Evolutionary conservation across 116 monocot genomes (phyloP), one percentile per base, ranked within the genome.

Genomic region (Papilionanthe hybrid): DNA sequence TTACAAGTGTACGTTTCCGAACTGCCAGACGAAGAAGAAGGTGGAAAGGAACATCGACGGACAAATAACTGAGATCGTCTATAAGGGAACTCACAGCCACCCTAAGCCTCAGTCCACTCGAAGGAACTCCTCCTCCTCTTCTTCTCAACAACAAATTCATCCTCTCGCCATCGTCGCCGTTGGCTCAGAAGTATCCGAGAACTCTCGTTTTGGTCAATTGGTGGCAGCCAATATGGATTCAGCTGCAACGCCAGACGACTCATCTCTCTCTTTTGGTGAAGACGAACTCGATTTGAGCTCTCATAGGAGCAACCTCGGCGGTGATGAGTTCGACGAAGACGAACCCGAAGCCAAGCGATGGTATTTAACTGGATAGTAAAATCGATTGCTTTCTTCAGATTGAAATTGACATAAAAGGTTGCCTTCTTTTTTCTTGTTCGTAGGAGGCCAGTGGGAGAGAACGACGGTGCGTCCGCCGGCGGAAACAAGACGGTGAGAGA

Each of bases 1-100:
- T 80, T 96, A 96, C 91, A 96, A 96, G 96, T 96, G 93, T 85
- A 93, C 93, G 2, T 85, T 81, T 77, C 86, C 82, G 5, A 85
- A 45, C 49, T 96, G 96, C 86, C 83, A 91, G 5, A 87, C 86
- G 47, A 96, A 90, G 93, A 96, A 96, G 87, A 96, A 92, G 81
- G 93, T 96, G 47, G 93, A 96, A 87, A 85, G 77, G 42, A 80
- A 77, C 5, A 28, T 86, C 5, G 85, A 93, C 5, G 96, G 96
- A 20, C 88, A 87, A 25, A 84, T 93, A 27, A 90, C 88, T 0
- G 89, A 93, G 87, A 96, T 96, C 43, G 87, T 93, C 3, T 96
- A 96, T 78, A 91, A 86, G 71, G 96, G 92, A 12, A 81, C 79
- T 0, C 96, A 93, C 77, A 92, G 86, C 81, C 96, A 96, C 77